Evolutionary conservation across 805 yeast genomes (phyloP).

Genomic region (Starmerella lactis-condensi): DNA sequence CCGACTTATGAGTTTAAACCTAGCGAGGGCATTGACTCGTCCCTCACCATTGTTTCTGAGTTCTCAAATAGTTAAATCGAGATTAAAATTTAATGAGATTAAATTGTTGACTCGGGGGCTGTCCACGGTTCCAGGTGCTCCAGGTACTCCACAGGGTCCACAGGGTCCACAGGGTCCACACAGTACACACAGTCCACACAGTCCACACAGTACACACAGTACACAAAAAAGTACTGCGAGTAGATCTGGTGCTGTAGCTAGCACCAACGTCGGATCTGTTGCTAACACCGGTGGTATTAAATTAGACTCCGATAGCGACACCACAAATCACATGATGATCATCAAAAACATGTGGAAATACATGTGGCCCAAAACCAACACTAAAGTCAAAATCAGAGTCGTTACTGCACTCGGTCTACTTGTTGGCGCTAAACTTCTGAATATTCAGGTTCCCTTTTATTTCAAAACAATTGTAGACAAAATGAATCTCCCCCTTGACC

Average conservation of each 20-base stretch:
- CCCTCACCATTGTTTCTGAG: too few relatives aligned
- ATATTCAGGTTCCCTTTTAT: conserved; percentile 90
- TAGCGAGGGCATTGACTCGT: neutral
- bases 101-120: neutral
- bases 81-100: too few relatives aligned
- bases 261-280: neutral
- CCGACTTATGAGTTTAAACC: neutral
- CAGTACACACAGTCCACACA: too few relatives aligned
- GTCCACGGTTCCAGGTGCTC: neutral
- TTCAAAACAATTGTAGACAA: conserved; percentile 76
- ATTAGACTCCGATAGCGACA: conserved; percentile 5
- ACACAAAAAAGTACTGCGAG: too few relatives aligned
- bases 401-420: conserved; percentile 53
- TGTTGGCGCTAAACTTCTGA: conserved; percentile 63
- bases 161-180: neutral
- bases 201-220: too few relatives aligned
- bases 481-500: conserved; percentile 79
- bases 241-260: too few relatives aligned
- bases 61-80: too few relatives aligned
- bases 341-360: conserved; percentile 18
- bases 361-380: conserved; percentile 24
- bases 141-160: conserved; percentile 1
- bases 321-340: conserved; percentile 12
- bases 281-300: conserved; percentile 1
- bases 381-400: conserved; percentile 43